A percentile compares a stretch with the other conserved stretches of the same genome.
These are phyloP conservation scores for Vanilla planifolia DNA, from an alignment of 106 monocot genomes.

Conservation along the genomic window DNA sequence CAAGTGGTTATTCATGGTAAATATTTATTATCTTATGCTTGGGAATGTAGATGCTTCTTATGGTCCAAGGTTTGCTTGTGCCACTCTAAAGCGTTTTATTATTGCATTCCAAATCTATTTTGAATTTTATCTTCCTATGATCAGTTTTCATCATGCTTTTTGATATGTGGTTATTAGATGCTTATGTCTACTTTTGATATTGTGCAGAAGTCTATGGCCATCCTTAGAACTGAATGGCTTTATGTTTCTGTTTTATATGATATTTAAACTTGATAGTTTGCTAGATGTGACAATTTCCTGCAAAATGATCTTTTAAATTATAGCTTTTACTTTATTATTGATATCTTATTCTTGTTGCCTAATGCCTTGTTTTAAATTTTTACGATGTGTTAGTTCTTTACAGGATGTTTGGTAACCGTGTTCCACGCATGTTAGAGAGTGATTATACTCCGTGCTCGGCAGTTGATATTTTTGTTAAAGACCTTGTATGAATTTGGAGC, in stretches of 20 bases:
- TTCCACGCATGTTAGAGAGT: conserved; percentile 93
- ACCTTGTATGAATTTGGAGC: conserved; percentile 52
- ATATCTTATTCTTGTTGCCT: neutral
- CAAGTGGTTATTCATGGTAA: conserved; percentile 84
- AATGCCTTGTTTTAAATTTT: neutral
- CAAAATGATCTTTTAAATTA: neutral
- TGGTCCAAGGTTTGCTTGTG: no score
- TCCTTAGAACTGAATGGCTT: neutral
- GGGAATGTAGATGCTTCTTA: neutral
- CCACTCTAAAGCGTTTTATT: no score
- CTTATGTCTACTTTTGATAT: neutral
- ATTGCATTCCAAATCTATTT: neutral
- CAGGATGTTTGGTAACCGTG: conserved; percentile 99
- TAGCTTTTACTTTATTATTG: neutral
- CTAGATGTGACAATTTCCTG: neutral
- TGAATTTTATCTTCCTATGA: no score
- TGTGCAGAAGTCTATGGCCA: no score
- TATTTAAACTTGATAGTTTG: neutral
- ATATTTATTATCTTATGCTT: conserved; percentile 2
- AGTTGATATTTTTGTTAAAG: conserved; percentile 96
- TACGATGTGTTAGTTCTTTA: conserved; percentile 2
- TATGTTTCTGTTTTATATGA: neutral
- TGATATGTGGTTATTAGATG: neutral
- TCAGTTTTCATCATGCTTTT: conserved; percentile 1
- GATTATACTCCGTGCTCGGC: conserved; percentile 94